Evolutionary conservation across 495 filamentous ascomycete genomes (phyloP).

Genomic region (Penicillium paxilli): DNA sequence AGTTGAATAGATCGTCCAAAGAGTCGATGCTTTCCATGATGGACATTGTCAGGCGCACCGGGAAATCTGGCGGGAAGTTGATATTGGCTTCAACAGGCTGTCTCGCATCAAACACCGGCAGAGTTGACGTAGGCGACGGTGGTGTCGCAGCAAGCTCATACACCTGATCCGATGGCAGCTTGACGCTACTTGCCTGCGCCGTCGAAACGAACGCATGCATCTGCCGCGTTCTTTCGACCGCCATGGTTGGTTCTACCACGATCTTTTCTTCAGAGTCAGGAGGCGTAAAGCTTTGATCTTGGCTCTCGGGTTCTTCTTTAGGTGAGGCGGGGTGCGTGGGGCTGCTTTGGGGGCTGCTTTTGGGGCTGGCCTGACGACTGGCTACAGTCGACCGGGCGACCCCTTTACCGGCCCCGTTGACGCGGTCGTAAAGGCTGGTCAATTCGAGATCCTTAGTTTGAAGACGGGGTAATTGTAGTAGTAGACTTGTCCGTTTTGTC

Average conservation of each 20-base stretch:
- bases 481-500: slow-evolving; percentile 25
- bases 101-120: slow-evolving; percentile 1
- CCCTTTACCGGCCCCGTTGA: background rate
- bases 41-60: slow-evolving; percentile 48
- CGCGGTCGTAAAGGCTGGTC: slow-evolving; percentile 8
- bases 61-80: slow-evolving; percentile 39
- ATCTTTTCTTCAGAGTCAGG: slow-evolving; percentile 29
- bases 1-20: slow-evolving; percentile 58
- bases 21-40: slow-evolving; percentile 53
- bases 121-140: slow-evolving; percentile 23
- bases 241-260: slow-evolving; percentile 10
- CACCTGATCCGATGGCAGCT: slow-evolving; percentile 23
- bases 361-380: background rate
- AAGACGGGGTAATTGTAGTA: slow-evolving; percentile 37
- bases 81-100: slow-evolving; percentile 6
- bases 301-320: background rate
- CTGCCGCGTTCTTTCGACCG: slow-evolving; percentile 13
- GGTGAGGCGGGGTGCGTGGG: slow-evolving; percentile 1
- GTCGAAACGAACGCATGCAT: slow-evolving; percentile 16
- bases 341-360: background rate
- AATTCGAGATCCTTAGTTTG: slow-evolving; percentile 29
- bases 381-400: background rate
- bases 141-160: slow-evolving; percentile 41
- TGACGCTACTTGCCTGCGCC: slow-evolving; percentile 20
- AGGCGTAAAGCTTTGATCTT: background rate